Conservation (phyloP, 2,329 filamentous ascomycete genomes). For the Phyllosticta citriasiana region DNA sequence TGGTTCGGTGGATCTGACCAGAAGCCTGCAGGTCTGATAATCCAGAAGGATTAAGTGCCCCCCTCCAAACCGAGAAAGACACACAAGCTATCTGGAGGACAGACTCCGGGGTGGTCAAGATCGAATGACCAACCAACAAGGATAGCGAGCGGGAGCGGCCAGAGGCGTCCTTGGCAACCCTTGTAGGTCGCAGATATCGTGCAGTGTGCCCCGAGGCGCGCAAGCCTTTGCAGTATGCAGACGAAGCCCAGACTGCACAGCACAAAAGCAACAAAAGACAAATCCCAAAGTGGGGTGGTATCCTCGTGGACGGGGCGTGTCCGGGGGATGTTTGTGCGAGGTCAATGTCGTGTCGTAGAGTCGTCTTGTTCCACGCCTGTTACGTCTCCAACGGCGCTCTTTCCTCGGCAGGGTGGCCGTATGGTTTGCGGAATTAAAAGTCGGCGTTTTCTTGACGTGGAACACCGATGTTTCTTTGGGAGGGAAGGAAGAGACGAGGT, state of each 20-base stretch:
- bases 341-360: not conserved
- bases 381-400: constrained; percentile 2
- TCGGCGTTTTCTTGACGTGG: constrained; percentile 3
- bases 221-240: constrained; percentile 7
- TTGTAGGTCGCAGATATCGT: constrained; percentile 10
- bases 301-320: constrained; percentile 6
- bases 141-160: constrained; percentile 9
- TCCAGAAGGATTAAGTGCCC: not conserved
- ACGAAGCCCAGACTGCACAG: constrained; percentile 5
- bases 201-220: constrained; percentile 11
- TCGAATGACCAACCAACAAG: constrained; percentile 10
- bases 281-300: constrained; percentile 9
- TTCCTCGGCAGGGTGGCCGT: constrained; percentile 4
- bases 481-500: constrained; percentile 9
- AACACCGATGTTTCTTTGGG: constrained; percentile 4
- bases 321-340: constrained; percentile 4
- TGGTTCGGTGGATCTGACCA: constrained; percentile 2
- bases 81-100: constrained; percentile 7
- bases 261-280: constrained; percentile 8
- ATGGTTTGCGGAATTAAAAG: constrained; percentile 4
- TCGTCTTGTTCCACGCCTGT: constrained; percentile 1
- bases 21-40: constrained; percentile 8
- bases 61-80: constrained; percentile 4
- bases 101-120: constrained; percentile 9
- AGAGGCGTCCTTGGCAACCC: constrained; percentile 9